These are phyloP conservation scores for Phyllosticta citrichinensis DNA, from an alignment of 2,329 filamentous ascomycete genomes.

Conservation along the genomic window DNA sequence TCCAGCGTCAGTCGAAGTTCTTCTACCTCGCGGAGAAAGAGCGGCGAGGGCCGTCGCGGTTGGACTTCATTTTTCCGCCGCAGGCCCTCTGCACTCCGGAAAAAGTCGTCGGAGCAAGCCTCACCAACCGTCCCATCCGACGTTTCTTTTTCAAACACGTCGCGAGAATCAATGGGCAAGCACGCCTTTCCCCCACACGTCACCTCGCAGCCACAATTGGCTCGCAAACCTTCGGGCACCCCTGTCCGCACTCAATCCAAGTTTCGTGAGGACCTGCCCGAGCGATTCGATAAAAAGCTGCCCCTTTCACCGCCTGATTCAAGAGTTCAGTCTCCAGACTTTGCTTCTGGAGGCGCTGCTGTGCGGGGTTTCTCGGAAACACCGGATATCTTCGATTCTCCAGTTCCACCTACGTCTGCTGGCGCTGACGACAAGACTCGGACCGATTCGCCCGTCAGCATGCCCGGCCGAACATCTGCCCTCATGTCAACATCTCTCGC, in stretches of 20 bases:
- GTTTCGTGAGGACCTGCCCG: constrained; percentile 85
- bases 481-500: constrained; percentile 72
- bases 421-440: constrained; percentile 14
- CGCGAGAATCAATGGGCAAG: constrained; percentile 70
- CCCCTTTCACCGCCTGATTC: constrained; percentile 80
- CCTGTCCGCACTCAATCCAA: constrained; percentile 79
- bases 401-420: neutral
- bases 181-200: constrained; percentile 41
- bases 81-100: constrained; percentile 63
- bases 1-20: constrained; percentile 28
- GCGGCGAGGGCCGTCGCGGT: constrained; percentile 27
- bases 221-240: constrained; percentile 42
- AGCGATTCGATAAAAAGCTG: constrained; percentile 38
- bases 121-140: constrained; percentile 52
- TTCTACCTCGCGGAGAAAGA: constrained; percentile 17
- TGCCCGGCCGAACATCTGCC: constrained; percentile 20
- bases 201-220: constrained; percentile 29
- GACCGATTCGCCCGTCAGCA: constrained; percentile 34
- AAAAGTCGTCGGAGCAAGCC: constrained; percentile 37
- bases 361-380: constrained; percentile 18
- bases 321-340: constrained; percentile 67
- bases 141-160: constrained; percentile 71
- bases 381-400: constrained; percentile 10
- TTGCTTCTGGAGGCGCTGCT: constrained; percentile 36
- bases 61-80: constrained; percentile 20